Conservation (phyloP, 2,329 filamentous ascomycete species). For the Aspergillus pseudonomiae region DNA sequence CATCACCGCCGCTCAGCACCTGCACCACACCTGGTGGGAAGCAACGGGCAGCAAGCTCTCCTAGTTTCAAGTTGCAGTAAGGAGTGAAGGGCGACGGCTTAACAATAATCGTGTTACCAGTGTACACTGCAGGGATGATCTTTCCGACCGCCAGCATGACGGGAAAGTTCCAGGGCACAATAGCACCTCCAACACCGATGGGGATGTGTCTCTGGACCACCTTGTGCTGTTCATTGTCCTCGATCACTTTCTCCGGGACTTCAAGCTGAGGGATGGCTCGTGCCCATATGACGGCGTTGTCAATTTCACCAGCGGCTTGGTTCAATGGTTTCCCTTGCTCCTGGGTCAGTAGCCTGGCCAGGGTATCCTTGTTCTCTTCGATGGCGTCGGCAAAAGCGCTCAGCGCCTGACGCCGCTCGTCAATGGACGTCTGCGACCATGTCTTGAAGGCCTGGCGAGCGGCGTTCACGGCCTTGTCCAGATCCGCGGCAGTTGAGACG, state of each 20-base stretch:
- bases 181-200: conserved; percentile 52
- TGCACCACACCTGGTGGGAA: conserved; percentile 62
- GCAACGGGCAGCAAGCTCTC: conserved; percentile 52
- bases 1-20: conserved; percentile 57
- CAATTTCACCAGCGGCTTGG: conserved; percentile 32
- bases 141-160: conserved; percentile 52
- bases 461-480: conserved; percentile 54
- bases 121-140: conserved; percentile 53
- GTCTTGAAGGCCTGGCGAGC: conserved; percentile 52
- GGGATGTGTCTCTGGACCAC: conserved; percentile 42
- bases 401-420: conserved; percentile 37
- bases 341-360: conserved; percentile 44
- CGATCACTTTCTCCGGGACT: conserved; percentile 52
- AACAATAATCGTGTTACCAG: conserved; percentile 60
- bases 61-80: conserved; percentile 59
- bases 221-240: conserved; percentile 47
- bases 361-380: conserved; percentile 38
- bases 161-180: conserved; percentile 64
- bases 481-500: conserved; percentile 51
- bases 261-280: conserved; percentile 29
- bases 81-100: conserved; percentile 55
- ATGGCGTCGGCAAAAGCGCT: conserved; percentile 38
- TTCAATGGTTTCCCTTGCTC: conserved; percentile 47
- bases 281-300: conserved; percentile 27
- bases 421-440: conserved; percentile 47